Evolutionary conservation across 257 asterid species (phyloP).

Genomic region (Petrea volubilis): DNA sequence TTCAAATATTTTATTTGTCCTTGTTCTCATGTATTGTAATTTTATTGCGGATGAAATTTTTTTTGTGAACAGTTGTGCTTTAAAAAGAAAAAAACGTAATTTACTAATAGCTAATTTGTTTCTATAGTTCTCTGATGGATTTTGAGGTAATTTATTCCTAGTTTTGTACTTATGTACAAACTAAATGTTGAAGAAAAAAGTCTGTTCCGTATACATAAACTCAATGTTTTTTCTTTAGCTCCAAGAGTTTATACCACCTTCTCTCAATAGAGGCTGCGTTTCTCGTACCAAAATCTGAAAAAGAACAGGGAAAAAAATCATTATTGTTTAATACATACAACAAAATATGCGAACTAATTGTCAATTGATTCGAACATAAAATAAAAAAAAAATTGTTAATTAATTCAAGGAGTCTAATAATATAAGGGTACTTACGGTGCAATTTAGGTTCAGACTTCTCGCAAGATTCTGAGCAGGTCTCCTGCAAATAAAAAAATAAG

Average conservation of each 20-base stretch:
- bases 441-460: conserved; percentile 70
- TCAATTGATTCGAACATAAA: too few relatives aligned
- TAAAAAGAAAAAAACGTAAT: too few relatives aligned
- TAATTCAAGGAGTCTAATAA: neutral
- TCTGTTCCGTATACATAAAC: neutral
- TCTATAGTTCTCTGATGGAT: neutral
- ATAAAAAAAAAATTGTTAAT: neutral
- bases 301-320: neutral
- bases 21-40: too few relatives aligned
- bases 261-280: conserved; percentile 62
- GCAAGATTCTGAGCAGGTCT: conserved; percentile 82
- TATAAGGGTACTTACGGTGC: conserved; percentile 47
- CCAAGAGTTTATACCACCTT: conserved; percentile 80
- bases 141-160: neutral
- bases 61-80: too few relatives aligned
- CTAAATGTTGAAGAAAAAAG: neutral
- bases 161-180: neutral
- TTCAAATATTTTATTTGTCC: too few relatives aligned
- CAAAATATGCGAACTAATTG: neutral
- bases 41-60: too few relatives aligned
- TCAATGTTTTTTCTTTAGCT: conserved; percentile 48
- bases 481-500: conserved; percentile 42
- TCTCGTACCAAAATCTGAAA: conserved; percentile 64
- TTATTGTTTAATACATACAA: neutral
- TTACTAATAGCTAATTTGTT: neutral